Evolutionary conservation across 2,329 filamentous ascomycete species (phyloP).

Genomic region (Chrysosporium keratinophilum): DNA sequence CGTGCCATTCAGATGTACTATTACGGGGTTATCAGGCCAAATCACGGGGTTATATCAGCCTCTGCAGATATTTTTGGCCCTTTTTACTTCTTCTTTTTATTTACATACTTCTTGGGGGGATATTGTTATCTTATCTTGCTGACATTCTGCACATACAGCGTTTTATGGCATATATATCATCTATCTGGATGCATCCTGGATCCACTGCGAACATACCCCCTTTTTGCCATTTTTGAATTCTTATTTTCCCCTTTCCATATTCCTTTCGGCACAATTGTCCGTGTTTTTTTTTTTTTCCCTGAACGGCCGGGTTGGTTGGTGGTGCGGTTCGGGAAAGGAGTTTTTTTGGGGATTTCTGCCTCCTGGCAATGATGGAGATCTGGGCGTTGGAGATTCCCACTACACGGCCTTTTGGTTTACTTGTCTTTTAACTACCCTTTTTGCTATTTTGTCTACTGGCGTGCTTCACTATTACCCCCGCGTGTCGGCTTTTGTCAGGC

Average conservation of each 20-base stretch:
- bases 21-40: neutral
- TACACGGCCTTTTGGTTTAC: neutral
- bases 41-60: neutral
- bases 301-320: neutral
- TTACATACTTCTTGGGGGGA: neutral
- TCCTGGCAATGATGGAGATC: neutral
- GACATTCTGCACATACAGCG: slow-evolving; percentile 8
- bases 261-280: neutral
- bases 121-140: neutral
- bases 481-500: too few relatives aligned
- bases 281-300: neutral
- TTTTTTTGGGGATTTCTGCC: neutral
- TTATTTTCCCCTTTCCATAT: neutral
- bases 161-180: slow-evolving; percentile 4
- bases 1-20: slow-evolving; percentile 6
- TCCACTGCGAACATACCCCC: neutral
- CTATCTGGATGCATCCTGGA: neutral
- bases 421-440: neutral
- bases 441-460: slow-evolving; percentile 7
- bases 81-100: neutral
- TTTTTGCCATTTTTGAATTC: neutral
- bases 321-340: neutral
- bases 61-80: neutral
- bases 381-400: slow-evolving; percentile 4
- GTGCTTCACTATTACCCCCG: neutral